phyloP scores from a whole-genome alignment of 2,329 filamentous ascomycete species.

The Penicillium freii region DNA sequence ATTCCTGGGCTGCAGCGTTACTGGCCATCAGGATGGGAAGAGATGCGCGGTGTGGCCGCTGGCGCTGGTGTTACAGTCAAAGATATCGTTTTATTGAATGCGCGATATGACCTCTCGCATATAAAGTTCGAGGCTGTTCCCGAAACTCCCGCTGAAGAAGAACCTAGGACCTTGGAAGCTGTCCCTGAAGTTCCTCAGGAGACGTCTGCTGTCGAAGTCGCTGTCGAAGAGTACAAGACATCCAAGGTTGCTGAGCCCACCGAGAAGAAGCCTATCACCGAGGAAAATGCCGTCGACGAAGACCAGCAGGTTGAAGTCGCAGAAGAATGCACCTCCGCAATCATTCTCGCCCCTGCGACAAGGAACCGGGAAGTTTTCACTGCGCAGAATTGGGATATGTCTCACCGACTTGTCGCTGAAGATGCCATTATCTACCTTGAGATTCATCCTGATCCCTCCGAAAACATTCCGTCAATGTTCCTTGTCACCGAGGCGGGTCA shows the following conservation, averaged over 20 bases:
- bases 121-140: neutral
- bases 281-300: neutral
- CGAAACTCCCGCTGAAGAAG: neutral
- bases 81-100: neutral
- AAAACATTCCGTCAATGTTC: neutral
- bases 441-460: neutral
- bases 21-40: neutral
- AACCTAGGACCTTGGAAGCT: neutral
- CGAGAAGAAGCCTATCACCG: neutral
- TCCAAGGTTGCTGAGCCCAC: neutral
- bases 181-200: conserved; percentile 6
- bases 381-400: neutral
- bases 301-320: neutral
- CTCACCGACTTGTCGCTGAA: neutral
- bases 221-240: conserved; percentile 1
- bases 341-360: neutral
- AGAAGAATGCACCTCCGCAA: neutral
- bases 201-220: neutral
- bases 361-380: neutral
- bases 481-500: neutral
- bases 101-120: neutral
- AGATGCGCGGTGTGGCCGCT: neutral
- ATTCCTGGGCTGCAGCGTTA: neutral
- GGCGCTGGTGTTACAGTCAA: neutral
- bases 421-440: neutral